Evolutionary conservation across 2,329 filamentous ascomycete genomes (phyloP).

Genomic region (Colletotrichum brevisporum): DNA sequence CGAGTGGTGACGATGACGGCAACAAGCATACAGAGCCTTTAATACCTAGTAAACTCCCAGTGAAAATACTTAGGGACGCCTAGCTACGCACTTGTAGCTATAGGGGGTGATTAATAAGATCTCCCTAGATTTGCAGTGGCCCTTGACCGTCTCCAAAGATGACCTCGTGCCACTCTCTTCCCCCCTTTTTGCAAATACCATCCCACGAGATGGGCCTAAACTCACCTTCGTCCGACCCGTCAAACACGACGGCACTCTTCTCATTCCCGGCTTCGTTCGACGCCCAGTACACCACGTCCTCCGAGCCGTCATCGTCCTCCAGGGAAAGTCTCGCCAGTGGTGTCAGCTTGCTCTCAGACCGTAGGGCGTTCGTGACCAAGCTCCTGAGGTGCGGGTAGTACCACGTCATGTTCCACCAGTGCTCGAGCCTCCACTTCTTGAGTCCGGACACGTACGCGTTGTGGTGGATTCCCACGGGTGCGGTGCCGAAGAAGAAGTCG

Average conservation of each 20-base stretch:
- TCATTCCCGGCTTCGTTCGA: constrained; percentile 41
- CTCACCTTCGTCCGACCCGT: constrained; percentile 40
- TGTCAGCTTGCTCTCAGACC: constrained; percentile 28
- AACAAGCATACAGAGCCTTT: no score
- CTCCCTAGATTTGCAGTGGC: constrained; percentile 40
- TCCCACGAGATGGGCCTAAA: constrained; percentile 50
- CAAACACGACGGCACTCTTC: constrained; percentile 43
- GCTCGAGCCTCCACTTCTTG: constrained; percentile 49
- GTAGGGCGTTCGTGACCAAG: constrained; percentile 47
- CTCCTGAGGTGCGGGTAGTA: constrained; percentile 51
- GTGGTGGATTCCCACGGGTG: constrained; percentile 55
- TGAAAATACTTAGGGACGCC: no score
- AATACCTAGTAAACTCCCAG: no score
- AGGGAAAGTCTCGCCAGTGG: constrained; percentile 43
- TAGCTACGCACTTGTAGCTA: no score
- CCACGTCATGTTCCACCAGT: constrained; percentile 56
- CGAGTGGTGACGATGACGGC: no score
- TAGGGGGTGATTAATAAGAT: no score
- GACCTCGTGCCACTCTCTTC: constrained; percentile 50
- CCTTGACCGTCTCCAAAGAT: constrained; percentile 52
- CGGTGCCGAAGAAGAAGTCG: constrained; percentile 53
- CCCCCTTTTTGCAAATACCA: constrained; percentile 50
- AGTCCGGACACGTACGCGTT: constrained; percentile 52
- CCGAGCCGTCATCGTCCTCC: constrained; percentile 4
- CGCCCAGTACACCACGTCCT: constrained; percentile 45